Base-by-base conservation (phyloP, 495 filamentous ascomycete genomes). In the Aspergillus sparsus region DNA sequence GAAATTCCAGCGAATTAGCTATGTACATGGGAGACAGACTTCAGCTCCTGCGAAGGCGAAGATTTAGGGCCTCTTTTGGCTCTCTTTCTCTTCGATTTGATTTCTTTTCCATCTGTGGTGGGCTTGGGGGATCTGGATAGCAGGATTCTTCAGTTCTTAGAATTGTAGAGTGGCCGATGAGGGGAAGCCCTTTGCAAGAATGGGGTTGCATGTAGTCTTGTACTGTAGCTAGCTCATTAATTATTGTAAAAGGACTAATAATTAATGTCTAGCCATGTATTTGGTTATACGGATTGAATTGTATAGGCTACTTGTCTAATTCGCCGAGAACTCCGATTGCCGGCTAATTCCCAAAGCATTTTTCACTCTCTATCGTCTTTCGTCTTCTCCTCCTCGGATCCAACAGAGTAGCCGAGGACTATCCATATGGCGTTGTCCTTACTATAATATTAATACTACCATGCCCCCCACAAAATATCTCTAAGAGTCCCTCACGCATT, bases 1-100 rank as follows among this genome's bases (percentile, higher is more conserved):
- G 64, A 73, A 72, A 47, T 77, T 83, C 44, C 72, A 76, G 62
- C 55, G 67, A 34, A 81, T 83, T 47, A 80, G 77, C 60, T 82
- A 81, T 74, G 77, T 82, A 12, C 78, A 83, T 71, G 65, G 74
- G 31, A 71, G 70, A 57, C 54, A 63, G 49, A 71, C 68, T 12
- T 64, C 64, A 13, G 57, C 62, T 8, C 66, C 68, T 35, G 71
- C 70, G 7, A 74, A 71, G 57, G 70, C 58, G 11, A 74, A 74
- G 63, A 70, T 74, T 50, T 74, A 36, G 13, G 13, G 3, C 13
- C 13, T 41, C n/a, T 41, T 41, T 27, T 27, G 21, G 21, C 21
- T 27, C 21, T 27, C 21, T 27, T 27, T 27, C 21, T 27, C 21
- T 27, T 27, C 3, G 21, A 27, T 27, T 27, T 27, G 1, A 27